phyloP scores from a whole-genome alignment of 2,329 filamentous ascomycete genomes.

The Alternaria brassicicola region DNA sequence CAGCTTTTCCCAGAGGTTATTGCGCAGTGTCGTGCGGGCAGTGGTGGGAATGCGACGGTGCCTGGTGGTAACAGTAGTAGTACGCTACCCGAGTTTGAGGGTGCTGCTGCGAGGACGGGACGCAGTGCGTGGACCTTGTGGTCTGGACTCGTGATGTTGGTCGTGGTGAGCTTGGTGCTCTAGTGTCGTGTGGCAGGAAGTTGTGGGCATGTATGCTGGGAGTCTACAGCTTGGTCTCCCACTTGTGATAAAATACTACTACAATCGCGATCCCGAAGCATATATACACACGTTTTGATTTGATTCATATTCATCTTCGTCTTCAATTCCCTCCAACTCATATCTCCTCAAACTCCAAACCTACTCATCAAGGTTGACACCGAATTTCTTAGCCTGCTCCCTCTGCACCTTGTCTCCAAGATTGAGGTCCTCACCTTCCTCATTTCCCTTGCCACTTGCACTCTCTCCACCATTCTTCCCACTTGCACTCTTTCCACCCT shows the following conservation, averaged over 20 bases:
- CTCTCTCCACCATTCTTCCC: background rate
- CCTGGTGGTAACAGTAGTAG: background rate
- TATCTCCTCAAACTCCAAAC: background rate
- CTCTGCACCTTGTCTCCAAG: slow-evolving; percentile 12
- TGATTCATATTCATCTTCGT: background rate
- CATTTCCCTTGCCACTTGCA: background rate
- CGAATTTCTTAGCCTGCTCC: slow-evolving; percentile 23
- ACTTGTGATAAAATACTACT: background rate
- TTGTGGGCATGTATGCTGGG: background rate
- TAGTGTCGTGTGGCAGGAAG: background rate
- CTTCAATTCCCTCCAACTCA: background rate
- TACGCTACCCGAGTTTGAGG: slow-evolving; percentile 13
- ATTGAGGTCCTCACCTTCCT: background rate
- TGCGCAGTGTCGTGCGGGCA: slow-evolving; percentile 15
- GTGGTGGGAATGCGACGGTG: slow-evolving; percentile 3
- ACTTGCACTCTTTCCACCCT: background rate
- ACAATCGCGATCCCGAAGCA: background rate
- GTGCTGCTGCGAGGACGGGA: background rate
- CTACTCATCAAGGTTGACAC: slow-evolving; percentile 14
- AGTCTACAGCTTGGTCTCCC: background rate
- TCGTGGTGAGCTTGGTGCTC: background rate
- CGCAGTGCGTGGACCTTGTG: background rate
- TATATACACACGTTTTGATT: background rate
- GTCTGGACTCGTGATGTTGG: background rate
- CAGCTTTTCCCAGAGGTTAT: slow-evolving; percentile 26